A percentile compares a stretch with the other conserved stretches of the same genome.
These are phyloP conservation scores for Crucihimalaya himalaica DNA, from an alignment of 345 rosid genomes.

Conservation along the genomic window DNA sequence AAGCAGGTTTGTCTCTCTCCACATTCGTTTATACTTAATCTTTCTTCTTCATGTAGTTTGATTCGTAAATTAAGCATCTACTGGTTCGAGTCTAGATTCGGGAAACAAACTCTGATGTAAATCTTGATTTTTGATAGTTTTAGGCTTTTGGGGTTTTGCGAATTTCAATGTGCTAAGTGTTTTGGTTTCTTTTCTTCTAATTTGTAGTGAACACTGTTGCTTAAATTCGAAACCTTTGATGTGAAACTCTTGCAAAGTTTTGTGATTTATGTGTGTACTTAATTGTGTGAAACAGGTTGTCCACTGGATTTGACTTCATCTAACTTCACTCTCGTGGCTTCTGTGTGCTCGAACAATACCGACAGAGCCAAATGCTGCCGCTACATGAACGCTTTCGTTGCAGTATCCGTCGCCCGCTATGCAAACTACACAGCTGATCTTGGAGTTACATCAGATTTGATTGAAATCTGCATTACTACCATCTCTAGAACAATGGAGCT, in stretches of 20 bases:
- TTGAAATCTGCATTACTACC: slow-evolving; percentile 58
- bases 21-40: not conserved
- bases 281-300: slow-evolving; percentile 58
- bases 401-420: slow-evolving; percentile 71
- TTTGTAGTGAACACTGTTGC: not conserved
- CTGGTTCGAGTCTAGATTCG: not conserved
- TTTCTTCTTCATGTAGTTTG: not conserved
- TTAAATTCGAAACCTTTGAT: not conserved
- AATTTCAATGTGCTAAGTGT: not conserved
- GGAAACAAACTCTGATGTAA: not conserved
- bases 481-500: slow-evolving; percentile 71
- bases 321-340: slow-evolving; percentile 76
- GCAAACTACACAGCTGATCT: slow-evolving; percentile 70
- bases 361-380: slow-evolving; percentile 90
- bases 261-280: not conserved
- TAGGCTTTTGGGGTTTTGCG: not conserved
- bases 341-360: slow-evolving; percentile 60
- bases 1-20: slow-evolving; percentile 57
- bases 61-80: slow-evolving; percentile 6
- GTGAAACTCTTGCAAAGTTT: not conserved
- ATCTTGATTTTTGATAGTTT: not conserved
- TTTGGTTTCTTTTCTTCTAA: not conserved
- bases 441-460: slow-evolving; percentile 60
- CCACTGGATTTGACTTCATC: slow-evolving; percentile 79
- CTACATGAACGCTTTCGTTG: slow-evolving; percentile 84